Conservation (phyloP, 208 protist species). For the Endotrypanum monterogeii region DNA sequence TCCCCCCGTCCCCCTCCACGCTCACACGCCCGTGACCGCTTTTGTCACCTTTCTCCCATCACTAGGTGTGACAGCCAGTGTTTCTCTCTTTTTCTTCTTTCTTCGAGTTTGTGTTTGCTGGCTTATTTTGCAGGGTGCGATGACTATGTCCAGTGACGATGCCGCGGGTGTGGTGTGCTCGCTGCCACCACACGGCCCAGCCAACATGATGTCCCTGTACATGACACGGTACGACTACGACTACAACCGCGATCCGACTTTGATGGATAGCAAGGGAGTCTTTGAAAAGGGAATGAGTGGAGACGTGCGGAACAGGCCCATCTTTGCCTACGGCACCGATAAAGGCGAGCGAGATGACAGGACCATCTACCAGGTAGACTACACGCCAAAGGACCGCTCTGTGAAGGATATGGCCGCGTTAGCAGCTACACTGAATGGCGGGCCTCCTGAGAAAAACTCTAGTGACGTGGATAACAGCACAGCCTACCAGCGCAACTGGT, state of each 20-base stretch:
- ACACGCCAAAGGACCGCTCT: slow-evolving; percentile 37
- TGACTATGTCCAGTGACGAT: slow-evolving; percentile 5
- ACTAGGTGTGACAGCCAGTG: too few species aligned
- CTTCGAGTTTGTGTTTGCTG: not conserved
- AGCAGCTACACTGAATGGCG: slow-evolving; percentile 8
- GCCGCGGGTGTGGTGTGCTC: not conserved
- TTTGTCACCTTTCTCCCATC: not conserved
- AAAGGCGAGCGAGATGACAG: slow-evolving; percentile 28
- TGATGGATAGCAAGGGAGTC: not conserved
- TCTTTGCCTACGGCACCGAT: slow-evolving; percentile 48
- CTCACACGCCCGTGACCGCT: not conserved
- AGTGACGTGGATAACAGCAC: slow-evolving; percentile 8
- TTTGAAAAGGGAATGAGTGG: slow-evolving; percentile 51
- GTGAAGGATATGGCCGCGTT: slow-evolving; percentile 28
- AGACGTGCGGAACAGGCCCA: slow-evolving; percentile 72
- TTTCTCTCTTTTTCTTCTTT: too few species aligned
- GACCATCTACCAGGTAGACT: slow-evolving; percentile 67
- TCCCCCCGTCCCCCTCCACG: not conserved
- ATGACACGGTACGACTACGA: slow-evolving; percentile 91
- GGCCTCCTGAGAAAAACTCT: not conserved
- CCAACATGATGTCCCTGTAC: slow-evolving; percentile 79
- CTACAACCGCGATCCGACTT: slow-evolving; percentile 65
- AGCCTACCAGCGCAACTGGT: slow-evolving; percentile 30
- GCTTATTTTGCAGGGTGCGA: not conserved
- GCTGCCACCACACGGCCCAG: slow-evolving; percentile 56